A percentile compares a stretch with the other conserved stretches of the same genome.
These are phyloP conservation scores for Ustilago cynodontis DNA, from an alignment of 1,284 basidiomycete species.

Conservation along the genomic window DNA sequence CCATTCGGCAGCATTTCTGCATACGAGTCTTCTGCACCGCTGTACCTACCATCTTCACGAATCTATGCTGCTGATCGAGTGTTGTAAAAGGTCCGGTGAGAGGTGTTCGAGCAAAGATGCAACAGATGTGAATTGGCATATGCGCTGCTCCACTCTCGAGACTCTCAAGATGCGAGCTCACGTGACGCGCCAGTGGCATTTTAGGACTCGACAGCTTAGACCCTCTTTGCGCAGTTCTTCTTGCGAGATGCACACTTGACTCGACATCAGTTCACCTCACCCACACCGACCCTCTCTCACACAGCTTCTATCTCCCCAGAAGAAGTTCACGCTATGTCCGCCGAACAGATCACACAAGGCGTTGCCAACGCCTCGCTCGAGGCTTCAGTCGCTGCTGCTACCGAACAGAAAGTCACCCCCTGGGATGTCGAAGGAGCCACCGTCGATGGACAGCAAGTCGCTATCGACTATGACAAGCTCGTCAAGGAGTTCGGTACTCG, in stretches of 20 bases:
- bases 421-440: constrained; percentile 98
- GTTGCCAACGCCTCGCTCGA: constrained; percentile 53
- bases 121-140: constrained; percentile 11
- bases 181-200: constrained; percentile 25
- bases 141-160: constrained; percentile 35
- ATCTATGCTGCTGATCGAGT: constrained; percentile 2
- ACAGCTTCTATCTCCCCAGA: neutral
- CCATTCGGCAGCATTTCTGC: neutral
- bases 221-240: constrained; percentile 27
- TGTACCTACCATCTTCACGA: constrained; percentile 31
- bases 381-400: constrained; percentile 42
- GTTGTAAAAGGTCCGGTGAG: neutral
- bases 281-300: neutral
- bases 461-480: constrained; percentile 92
- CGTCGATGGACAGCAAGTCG: constrained; percentile 83
- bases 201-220: constrained; percentile 5
- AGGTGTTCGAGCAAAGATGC: neutral
- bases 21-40: neutral
- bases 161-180: constrained; percentile 11
- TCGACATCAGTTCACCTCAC: constrained; percentile 2
- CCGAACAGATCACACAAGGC: constrained; percentile 51
- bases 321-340: constrained; percentile 18
- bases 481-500: constrained; percentile 93
- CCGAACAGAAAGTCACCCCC: constrained; percentile 87
- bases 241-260: constrained; percentile 12